A percentile compares a stretch with the other conserved stretches of the same genome.
phyloP scores from a whole-genome alignment of 306 rosid genomes.

The Dalbergia cultrata region DNA sequence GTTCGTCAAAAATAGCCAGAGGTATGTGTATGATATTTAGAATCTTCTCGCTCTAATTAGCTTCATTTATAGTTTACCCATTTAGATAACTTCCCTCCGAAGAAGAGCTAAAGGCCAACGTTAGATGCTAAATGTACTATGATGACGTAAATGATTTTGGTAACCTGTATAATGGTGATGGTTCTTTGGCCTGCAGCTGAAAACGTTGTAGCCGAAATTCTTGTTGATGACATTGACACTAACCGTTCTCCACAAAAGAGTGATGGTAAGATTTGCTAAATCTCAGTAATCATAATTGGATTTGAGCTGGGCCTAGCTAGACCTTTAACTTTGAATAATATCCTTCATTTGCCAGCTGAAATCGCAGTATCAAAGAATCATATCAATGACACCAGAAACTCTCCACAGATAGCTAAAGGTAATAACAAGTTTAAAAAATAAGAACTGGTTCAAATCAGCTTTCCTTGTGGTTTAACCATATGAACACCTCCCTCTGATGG shows the following conservation, averaged over 20 bases:
- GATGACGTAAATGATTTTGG: slow-evolving; percentile 26
- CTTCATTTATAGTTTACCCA: background rate
- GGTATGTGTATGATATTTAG: slow-evolving; percentile 41
- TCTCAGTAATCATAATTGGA: slow-evolving; percentile 12
- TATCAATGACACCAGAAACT: slow-evolving; percentile 35
- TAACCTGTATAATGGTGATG: background rate
- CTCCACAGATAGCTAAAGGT: slow-evolving; percentile 45
- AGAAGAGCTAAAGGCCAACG: background rate
- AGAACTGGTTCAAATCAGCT: slow-evolving; percentile 21
- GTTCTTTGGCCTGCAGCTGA: slow-evolving; percentile 48
- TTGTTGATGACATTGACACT: slow-evolving; percentile 29
- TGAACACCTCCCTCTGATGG: background rate
- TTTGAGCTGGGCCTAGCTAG: slow-evolving; percentile 9
- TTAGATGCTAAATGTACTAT: background rate
- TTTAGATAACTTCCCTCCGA: background rate
- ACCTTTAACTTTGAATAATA: slow-evolving; percentile 13
- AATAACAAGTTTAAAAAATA: slow-evolving; percentile 8
- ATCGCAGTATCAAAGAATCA: slow-evolving; percentile 29
- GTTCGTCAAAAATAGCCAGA: slow-evolving; percentile 46
- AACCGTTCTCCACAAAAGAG: slow-evolving; percentile 37
- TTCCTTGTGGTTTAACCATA: slow-evolving; percentile 17
- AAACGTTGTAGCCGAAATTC: slow-evolving; percentile 40
- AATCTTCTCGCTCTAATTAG: slow-evolving; percentile 10
- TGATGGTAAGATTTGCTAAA: slow-evolving; percentile 41
- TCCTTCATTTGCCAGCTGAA: slow-evolving; percentile 48